Percentiles rank a stretch among this genome's conserved stretches.
These are phyloP conservation scores for Annulohypoxylon truncatum DNA, from an alignment of 2,329 filamentous ascomycete genomes.

Conservation along the genomic window DNA sequence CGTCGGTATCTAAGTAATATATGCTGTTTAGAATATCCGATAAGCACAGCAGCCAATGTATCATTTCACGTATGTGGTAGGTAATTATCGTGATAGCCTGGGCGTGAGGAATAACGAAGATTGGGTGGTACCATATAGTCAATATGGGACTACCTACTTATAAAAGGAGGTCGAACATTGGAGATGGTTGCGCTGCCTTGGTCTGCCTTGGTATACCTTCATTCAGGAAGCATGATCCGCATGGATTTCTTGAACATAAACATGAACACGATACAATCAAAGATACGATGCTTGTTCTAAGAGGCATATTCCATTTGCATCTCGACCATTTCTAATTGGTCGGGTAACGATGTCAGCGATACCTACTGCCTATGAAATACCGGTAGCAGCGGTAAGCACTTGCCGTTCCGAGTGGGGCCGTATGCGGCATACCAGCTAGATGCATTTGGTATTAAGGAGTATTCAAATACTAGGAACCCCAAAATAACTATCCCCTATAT, in stretches of 20 bases:
- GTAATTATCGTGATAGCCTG: background rate
- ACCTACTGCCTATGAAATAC: background rate
- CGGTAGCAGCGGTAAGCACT: background rate
- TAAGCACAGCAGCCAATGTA: background rate
- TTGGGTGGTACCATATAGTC: conserved; percentile 17
- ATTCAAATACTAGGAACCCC: background rate
- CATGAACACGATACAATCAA: too few relatives aligned
- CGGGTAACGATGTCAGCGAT: background rate
- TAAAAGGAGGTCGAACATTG: conserved; percentile 18
- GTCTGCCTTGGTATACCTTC: background rate
- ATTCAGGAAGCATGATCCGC: background rate
- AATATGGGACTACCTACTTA: conserved; percentile 8
- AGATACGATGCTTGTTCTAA: background rate
- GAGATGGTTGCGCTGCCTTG: conserved; percentile 1
- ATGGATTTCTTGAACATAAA: background rate
- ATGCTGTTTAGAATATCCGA: background rate
- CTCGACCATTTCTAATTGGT: background rate
- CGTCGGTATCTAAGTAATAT: background rate
- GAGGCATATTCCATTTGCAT: background rate
- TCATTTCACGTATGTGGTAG: background rate
- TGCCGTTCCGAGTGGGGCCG: conserved; percentile 23
- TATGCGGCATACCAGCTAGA: conserved; percentile 1
- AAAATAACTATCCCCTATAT: background rate
- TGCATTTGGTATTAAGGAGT: background rate
- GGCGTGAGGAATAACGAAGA: conserved; percentile 1